phyloP scores from a whole-genome alignment of 2,329 filamentous ascomycete genomes.

The Raffaelea arxii region DNA sequence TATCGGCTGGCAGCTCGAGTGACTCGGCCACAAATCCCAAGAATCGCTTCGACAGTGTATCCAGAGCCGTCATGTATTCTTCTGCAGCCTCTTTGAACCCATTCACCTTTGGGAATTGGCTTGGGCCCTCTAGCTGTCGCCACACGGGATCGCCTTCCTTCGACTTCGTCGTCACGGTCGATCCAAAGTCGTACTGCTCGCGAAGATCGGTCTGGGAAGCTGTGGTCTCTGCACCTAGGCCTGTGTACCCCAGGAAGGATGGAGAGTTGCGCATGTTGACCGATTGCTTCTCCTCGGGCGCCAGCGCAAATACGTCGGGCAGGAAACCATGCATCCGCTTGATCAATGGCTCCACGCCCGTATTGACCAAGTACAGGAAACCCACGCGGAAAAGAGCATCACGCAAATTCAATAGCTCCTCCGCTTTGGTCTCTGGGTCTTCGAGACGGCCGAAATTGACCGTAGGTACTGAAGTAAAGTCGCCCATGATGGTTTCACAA shows the following conservation, averaged over 20 bases:
- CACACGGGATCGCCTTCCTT: conserved; percentile 22
- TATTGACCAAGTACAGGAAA: conserved; percentile 43
- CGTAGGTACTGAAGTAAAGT: conserved; percentile 7
- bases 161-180: not conserved
- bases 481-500: conserved; percentile 4
- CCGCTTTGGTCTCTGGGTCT: not conserved
- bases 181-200: conserved; percentile 45
- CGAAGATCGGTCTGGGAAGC: conserved; percentile 39
- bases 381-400: conserved; percentile 39
- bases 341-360: conserved; percentile 30
- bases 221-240: conserved; percentile 45
- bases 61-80: conserved; percentile 41
- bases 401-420: conserved; percentile 22
- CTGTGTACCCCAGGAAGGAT: conserved; percentile 52
- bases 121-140: conserved; percentile 34
- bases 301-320: conserved; percentile 32
- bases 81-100: conserved; percentile 27
- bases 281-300: conserved; percentile 24
- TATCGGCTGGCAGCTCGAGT: conserved; percentile 35
- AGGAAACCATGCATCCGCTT: conserved; percentile 26
- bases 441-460: conserved; percentile 8
- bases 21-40: conserved; percentile 45
- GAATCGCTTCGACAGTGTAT: conserved; percentile 40
- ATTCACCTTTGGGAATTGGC: conserved; percentile 17
- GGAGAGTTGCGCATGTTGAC: conserved; percentile 42